phyloP scores from a whole-genome alignment of 192 early-diverging fungal species.

The Entomortierella parvispora region DNA sequence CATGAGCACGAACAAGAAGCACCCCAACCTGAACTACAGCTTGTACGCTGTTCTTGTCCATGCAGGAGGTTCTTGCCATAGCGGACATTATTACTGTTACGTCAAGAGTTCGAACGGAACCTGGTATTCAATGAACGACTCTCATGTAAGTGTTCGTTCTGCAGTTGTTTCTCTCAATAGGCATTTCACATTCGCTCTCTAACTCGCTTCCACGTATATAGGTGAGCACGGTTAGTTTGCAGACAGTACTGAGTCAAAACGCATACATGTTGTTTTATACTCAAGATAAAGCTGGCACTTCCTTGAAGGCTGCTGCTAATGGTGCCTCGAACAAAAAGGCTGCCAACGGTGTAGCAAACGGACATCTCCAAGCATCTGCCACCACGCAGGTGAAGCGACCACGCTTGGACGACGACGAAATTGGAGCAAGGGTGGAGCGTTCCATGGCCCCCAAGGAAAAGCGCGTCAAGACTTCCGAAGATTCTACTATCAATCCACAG shows the following conservation, averaged over 20 bases:
- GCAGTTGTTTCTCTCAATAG: neutral
- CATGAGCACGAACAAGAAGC: constrained; percentile 55
- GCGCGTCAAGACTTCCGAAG: constrained; percentile 15
- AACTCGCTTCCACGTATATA: constrained; percentile 10
- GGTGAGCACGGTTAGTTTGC: constrained; percentile 74
- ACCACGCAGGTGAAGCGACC: constrained; percentile 23
- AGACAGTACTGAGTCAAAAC: constrained; percentile 75
- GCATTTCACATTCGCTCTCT: neutral
- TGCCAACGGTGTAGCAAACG: constrained; percentile 6
- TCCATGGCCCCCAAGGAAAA: constrained; percentile 24
- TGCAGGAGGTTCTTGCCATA: constrained; percentile 72
- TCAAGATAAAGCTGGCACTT: constrained; percentile 30
- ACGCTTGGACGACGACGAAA: constrained; percentile 33
- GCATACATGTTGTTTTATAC: constrained; percentile 92
- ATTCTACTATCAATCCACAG: neutral
- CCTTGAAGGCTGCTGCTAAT: constrained; percentile 8
- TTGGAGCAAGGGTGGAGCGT: constrained; percentile 44
- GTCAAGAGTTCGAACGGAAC: constrained; percentile 79
- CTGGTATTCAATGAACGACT: constrained; percentile 88
- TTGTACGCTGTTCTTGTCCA: constrained; percentile 88
- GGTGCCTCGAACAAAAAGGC: constrained; percentile 4
- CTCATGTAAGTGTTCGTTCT: constrained; percentile 34
- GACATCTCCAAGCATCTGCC: neutral
- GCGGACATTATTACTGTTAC: constrained; percentile 90
- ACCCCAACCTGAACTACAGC: constrained; percentile 58